Conservation (phyloP, 352 stramenopile genomes). For the Phytophthora hybrid region DNA sequence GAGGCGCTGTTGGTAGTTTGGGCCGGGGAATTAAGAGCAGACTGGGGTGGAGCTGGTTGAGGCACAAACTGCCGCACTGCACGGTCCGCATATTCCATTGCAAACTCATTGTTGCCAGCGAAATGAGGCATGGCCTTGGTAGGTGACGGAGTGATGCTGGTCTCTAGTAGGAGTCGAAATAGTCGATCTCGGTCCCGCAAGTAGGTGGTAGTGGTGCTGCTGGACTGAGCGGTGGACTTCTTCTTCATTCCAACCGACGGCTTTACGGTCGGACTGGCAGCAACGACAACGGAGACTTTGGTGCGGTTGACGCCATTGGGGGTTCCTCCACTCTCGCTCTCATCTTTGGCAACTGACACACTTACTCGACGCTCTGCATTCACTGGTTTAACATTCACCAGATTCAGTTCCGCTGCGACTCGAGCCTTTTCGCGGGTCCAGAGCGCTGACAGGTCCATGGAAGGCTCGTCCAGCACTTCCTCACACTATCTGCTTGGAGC, state of each 20-base stretch:
- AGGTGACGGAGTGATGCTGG: conserved; percentile 35
- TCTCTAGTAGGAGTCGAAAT: conserved; percentile 51
- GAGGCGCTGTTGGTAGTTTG: not conserved
- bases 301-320: conserved; percentile 1
- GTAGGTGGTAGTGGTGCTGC: conserved; percentile 2
- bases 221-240: conserved; percentile 1
- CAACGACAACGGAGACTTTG: not conserved
- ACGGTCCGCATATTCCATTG: conserved; percentile 67
- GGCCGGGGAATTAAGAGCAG: not conserved
- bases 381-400: not conserved
- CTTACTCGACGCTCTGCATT: conserved; percentile 18
- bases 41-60: conserved; percentile 16
- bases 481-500: no score
- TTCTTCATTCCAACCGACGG: conserved; percentile 15
- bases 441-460: conserved; percentile 67
- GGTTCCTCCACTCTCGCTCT: not conserved
- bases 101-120: conserved; percentile 65
- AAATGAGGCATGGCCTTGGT: conserved; percentile 19
- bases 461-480: not conserved
- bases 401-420: conserved; percentile 26
- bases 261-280: conserved; percentile 9
- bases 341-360: conserved; percentile 6
- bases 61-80: conserved; percentile 32
- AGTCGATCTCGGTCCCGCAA: conserved; percentile 32
- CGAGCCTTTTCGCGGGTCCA: conserved; percentile 65